Base-by-base conservation (phyloP, 2,329 filamentous ascomycete genomes). In the Ceratocystis colombiana region DNA sequence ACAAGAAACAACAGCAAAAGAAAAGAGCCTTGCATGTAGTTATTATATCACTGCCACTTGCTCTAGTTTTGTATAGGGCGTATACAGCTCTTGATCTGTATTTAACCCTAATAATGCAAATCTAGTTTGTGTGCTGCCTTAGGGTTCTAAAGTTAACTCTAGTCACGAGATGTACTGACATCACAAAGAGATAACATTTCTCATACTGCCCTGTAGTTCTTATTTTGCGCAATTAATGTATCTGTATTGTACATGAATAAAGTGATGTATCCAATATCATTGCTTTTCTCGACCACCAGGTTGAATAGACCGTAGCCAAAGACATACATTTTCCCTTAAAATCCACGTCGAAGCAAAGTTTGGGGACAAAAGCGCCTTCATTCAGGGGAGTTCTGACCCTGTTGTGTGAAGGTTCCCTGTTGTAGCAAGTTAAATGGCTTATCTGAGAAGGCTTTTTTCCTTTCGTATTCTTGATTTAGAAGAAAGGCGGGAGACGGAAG, bases 401-500 rank as follows among this genome's bases (percentile, higher is more conserved):
- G 12, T 41, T 15, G 12, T 41, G 37, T 12, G 10, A 41, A 41
- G 3, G 4, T 41, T 41, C 12, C 12, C 12, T 15, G 10, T 37
- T 5, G 37, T 15, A 41, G 37, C 37, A 41, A 41, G 37, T 41
- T 41, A 41, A 41, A 41, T 41, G 37, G 37, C 37, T 41, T 12
- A 41, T 41, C 37, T 41, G 37, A 5, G 12, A 41, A 41, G 22
- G 12, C 25, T 10, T 7, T 17, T 28, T 17, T 10, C 20, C 37
- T 12, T 41, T 15, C 37, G 37, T 41, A 3, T 12, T 41, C 37
- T 15, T 41, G n/a, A 12, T n/a, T 72, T 76, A 85, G 77, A 86
- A 80, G 76, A 99, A 97, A 10, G 94, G 94, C 66, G 94, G 94
- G 69, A 99, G 82, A 73, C 86, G 91, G 78, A 97, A 96, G 17